These are phyloP conservation scores for Candida montana DNA, from an alignment of 805 yeast genomes.

Conservation along the genomic window DNA sequence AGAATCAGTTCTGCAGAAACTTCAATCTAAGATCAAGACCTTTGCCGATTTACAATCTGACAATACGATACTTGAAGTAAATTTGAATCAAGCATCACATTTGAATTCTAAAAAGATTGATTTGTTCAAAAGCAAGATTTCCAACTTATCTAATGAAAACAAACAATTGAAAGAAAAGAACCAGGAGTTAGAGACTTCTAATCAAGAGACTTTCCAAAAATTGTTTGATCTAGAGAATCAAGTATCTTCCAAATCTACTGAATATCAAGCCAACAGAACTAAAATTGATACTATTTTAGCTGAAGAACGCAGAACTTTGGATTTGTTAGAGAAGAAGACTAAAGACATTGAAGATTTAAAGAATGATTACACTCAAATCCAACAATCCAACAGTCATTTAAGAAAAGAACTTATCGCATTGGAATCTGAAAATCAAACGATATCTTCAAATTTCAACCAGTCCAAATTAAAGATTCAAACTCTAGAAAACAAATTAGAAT, in stretches of 20 bases:
- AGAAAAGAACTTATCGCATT: conserved; percentile 37
- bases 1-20: conserved; percentile 18
- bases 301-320: conserved; percentile 29
- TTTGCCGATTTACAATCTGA: conserved; percentile 33
- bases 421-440: conserved; percentile 30
- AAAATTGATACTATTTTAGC: conserved; percentile 12
- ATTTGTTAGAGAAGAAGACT: conserved; percentile 33
- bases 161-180: conserved; percentile 20
- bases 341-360: conserved; percentile 30
- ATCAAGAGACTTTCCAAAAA: conserved; percentile 17
- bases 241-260: conserved; percentile 6
- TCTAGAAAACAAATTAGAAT: conserved; percentile 36
- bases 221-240: conserved; percentile 14
- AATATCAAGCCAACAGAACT: conserved; percentile 8
- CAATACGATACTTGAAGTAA: conserved; percentile 31
- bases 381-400: conserved; percentile 30
- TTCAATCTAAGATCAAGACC: conserved; percentile 29
- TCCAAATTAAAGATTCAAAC: conserved; percentile 31
- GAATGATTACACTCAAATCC: conserved; percentile 34
- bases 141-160: conserved; percentile 20
- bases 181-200: conserved; percentile 17
- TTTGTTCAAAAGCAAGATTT: conserved; percentile 26
- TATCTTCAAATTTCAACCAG: conserved; percentile 26
- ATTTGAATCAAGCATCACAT: conserved; percentile 36
- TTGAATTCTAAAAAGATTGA: conserved; percentile 29